phyloP scores from a whole-genome alignment of 495 filamentous ascomycete species.

The Neurospora hispaniola region DNA sequence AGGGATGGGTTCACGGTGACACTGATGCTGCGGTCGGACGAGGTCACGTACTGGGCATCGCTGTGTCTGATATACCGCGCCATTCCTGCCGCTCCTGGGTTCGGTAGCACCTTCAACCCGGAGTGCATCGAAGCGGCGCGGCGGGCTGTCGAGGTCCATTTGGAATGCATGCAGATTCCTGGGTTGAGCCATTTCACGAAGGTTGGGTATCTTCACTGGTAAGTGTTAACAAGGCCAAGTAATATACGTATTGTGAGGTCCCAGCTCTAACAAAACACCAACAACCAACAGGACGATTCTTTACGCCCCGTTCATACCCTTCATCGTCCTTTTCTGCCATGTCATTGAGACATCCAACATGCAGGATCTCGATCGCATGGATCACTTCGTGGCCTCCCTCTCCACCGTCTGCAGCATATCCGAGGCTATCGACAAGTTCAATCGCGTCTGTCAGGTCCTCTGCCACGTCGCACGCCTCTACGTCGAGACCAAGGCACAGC shows the following conservation, averaged over 20 bases:
- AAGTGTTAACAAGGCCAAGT: slow-evolving; percentile 5
- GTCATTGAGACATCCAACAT: slow-evolving; percentile 42
- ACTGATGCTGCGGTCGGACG: slow-evolving; percentile 43
- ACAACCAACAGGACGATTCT: slow-evolving; percentile 44
- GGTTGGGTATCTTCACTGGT: slow-evolving; percentile 56
- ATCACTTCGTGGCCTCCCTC: slow-evolving; percentile 48
- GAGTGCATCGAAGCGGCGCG: slow-evolving; percentile 54
- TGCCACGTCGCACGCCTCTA: slow-evolving; percentile 52
- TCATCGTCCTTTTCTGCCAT: slow-evolving; percentile 62
- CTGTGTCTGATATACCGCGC: slow-evolving; percentile 54
- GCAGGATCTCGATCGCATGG: slow-evolving; percentile 41
- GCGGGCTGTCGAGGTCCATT: slow-evolving; percentile 41
- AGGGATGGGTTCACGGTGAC: slow-evolving; percentile 23
- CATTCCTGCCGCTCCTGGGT: slow-evolving; percentile 36
- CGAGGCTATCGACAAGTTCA: slow-evolving; percentile 46
- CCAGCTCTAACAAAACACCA: background rate
- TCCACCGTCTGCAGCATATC: slow-evolving; percentile 40
- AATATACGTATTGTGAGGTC: background rate
- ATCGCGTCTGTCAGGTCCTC: slow-evolving; percentile 51
- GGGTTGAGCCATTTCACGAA: slow-evolving; percentile 33
- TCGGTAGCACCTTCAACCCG: slow-evolving; percentile 39
- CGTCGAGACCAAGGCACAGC: slow-evolving; percentile 46
- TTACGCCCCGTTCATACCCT: slow-evolving; percentile 55
- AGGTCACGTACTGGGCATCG: slow-evolving; percentile 42
- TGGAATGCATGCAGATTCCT: slow-evolving; percentile 41